These are phyloP conservation scores for Ramaria rubella DNA, from an alignment of 768 basidiomycete genomes.

Conservation along the genomic window DNA sequence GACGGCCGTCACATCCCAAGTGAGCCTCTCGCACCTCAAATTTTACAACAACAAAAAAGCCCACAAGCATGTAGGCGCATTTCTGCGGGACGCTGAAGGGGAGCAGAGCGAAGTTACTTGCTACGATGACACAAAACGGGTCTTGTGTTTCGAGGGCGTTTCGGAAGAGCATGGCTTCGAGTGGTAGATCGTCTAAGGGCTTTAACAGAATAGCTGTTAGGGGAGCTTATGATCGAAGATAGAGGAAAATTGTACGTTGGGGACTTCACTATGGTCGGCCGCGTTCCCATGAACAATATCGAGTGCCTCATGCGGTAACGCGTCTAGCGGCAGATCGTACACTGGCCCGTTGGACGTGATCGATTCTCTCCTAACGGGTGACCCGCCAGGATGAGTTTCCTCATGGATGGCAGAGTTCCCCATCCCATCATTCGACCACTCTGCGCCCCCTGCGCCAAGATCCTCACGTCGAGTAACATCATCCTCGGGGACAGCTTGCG, in stretches of 20 bases:
- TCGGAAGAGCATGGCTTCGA: slow-evolving; percentile 1
- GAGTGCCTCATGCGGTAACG: no score
- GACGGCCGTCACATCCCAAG: background rate
- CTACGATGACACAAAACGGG: background rate
- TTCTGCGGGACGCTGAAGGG: background rate
- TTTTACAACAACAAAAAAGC: background rate
- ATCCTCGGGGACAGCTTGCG: no score
- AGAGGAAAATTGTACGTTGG: no score
- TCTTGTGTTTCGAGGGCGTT: background rate
- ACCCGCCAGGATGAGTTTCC: no score
- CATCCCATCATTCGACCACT: no score
- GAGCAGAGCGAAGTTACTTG: background rate
- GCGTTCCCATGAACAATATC: background rate
- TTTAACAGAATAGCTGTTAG: background rate
- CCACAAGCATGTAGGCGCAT: slow-evolving; percentile 4
- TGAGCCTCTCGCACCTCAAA: background rate
- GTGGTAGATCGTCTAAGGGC: background rate
- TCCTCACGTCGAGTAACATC: no score
- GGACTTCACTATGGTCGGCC: background rate
- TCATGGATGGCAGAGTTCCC: no score
- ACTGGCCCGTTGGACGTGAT: no score
- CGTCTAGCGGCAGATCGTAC: no score
- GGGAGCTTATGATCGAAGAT: background rate
- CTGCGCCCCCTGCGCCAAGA: no score
- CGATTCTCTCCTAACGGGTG: no score